A percentile compares a stretch with the other conserved stretches of the same genome.
Evolutionary conservation across 257 asterid species (phyloP).

Genomic region (Nicotiana attenuata): DNA sequence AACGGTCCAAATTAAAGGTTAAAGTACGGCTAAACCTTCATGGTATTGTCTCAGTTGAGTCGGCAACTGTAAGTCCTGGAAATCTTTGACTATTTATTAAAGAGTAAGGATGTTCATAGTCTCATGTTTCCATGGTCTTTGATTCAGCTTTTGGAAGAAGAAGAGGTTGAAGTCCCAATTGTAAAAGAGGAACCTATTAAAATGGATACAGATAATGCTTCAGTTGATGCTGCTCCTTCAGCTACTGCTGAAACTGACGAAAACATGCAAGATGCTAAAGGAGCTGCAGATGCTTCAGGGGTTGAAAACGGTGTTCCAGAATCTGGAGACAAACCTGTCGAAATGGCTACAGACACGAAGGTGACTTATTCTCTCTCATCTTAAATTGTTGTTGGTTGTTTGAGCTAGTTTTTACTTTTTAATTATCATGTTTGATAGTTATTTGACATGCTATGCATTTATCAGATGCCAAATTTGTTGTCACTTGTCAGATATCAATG

Average conservation of each 20-base stretch:
- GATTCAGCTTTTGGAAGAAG: conserved; percentile 84
- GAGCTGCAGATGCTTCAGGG: conserved; percentile 36
- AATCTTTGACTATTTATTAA: background rate
- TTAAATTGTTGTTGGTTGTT: background rate
- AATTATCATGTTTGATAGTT: background rate
- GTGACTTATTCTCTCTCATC: conserved; percentile 25
- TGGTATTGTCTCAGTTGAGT: conserved; percentile 74
- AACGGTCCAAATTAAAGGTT: conserved; percentile 64
- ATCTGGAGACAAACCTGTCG: conserved; percentile 56
- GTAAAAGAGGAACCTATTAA: conserved; percentile 56
- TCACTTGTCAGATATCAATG: background rate
- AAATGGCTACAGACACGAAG: conserved; percentile 85
- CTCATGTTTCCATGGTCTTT: background rate
- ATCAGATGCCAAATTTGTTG: background rate
- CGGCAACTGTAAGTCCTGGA: conserved; percentile 57
- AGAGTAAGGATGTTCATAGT: background rate
- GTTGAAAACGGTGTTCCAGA: conserved; percentile 72
- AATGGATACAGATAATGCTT: conserved; percentile 62
- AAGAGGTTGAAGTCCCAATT: conserved; percentile 67
- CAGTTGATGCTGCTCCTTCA: conserved; percentile 35
- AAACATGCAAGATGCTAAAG: conserved; percentile 61
- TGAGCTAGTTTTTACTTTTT: background rate
- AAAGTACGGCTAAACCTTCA: conserved; percentile 77
- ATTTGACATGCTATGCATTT: background rate
- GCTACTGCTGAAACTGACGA: conserved; percentile 42